Conservation (phyloP, 768 basidiomycete genomes). For the Lactarius evosmus region DNA sequence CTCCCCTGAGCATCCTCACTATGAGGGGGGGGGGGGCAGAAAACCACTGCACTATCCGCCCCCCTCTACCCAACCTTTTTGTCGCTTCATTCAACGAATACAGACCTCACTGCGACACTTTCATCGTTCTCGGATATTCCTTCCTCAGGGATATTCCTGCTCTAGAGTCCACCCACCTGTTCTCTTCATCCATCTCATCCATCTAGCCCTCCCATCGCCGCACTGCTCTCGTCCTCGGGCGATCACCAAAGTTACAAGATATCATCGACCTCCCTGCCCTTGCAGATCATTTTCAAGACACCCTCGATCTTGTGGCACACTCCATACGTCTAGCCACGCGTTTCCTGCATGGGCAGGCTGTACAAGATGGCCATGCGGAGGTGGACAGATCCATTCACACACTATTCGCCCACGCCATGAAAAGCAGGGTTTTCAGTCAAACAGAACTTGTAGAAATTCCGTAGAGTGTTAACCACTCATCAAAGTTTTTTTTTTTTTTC, state of each 20-base stretch:
- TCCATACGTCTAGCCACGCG: constrained; percentile 45
- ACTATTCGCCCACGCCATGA: constrained; percentile 74
- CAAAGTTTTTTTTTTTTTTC: too few species aligned
- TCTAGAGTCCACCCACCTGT: constrained; percentile 66
- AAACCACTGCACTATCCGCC: too few species aligned
- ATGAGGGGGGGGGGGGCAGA: too few species aligned
- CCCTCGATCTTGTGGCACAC: constrained; percentile 79
- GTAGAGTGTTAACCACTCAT: too few species aligned
- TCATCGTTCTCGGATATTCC: constrained; percentile 66
- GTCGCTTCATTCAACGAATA: constrained; percentile 75
- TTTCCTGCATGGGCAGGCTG: constrained; percentile 46
- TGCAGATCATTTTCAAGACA: constrained; percentile 90
- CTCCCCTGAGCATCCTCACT: too few species aligned
- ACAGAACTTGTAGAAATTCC: too few species aligned
- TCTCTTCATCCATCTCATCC: constrained; percentile 67
- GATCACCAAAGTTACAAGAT: constrained; percentile 90
- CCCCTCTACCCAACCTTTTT: constrained; percentile 90
- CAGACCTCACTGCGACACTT: constrained; percentile 68
- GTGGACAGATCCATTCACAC: constrained; percentile 62
- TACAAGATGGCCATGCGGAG: constrained; percentile 62
- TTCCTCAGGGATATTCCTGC: constrained; percentile 72
- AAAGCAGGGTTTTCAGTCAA: too few species aligned
- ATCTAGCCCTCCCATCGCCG: constrained; percentile 73
- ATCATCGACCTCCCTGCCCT: constrained; percentile 87
- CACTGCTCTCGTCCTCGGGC: constrained; percentile 83